Percentiles rank a stretch among this genome's conserved stretches.
phyloP scores from a whole-genome alignment of 176 grass and related monocot species.

The Carex myosuroides region DNA sequence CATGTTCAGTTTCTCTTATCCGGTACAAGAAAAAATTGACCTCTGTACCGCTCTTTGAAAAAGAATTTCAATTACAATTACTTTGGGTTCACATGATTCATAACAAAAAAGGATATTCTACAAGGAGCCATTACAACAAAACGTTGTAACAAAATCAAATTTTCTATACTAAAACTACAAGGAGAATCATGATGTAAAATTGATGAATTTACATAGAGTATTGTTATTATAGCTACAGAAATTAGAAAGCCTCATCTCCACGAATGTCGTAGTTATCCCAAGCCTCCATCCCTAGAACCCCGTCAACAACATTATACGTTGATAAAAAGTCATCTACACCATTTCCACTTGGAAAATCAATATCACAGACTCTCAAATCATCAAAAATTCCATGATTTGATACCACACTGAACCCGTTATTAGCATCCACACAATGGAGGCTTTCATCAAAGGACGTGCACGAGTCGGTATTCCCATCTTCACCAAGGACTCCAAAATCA shows the following conservation, averaged over 20 bases:
- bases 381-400: slow-evolving; percentile 33
- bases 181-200: not conserved
- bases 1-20: not conserved
- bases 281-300: slow-evolving; percentile 28
- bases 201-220: slow-evolving; percentile 14
- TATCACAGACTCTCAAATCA: slow-evolving; percentile 27
- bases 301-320: slow-evolving; percentile 24
- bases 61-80: slow-evolving; percentile 9
- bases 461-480: slow-evolving; percentile 24
- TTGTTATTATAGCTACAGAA: slow-evolving; percentile 1
- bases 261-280: slow-evolving; percentile 6
- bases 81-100: not conserved
- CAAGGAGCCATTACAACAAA: not conserved
- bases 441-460: slow-evolving; percentile 24
- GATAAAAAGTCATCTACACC: slow-evolving; percentile 29
- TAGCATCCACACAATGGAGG: not conserved
- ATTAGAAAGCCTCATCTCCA: not conserved
- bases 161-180: not conserved
- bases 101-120: not conserved
- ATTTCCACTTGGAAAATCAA: slow-evolving; percentile 19
- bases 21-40: not conserved
- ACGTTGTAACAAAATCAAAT: slow-evolving; percentile 9
- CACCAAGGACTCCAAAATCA: not conserved
- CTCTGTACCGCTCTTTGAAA: not conserved
- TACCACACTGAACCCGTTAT: slow-evolving; percentile 5